phyloP scores from a whole-genome alignment of 805 yeast species.

The Sugiyamaella chiloensis region DNA sequence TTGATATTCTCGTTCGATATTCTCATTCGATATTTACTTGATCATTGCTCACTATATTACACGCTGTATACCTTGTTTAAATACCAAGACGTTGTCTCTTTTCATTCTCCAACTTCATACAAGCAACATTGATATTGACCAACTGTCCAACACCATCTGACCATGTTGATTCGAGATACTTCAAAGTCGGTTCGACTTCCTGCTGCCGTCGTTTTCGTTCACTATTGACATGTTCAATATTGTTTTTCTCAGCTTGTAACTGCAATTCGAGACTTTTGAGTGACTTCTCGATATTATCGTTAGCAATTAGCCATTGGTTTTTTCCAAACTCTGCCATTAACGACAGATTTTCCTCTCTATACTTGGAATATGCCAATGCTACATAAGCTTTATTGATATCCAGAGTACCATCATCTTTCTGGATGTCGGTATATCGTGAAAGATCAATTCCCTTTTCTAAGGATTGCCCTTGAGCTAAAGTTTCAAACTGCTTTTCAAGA shows the following conservation, averaged over 20 bases:
- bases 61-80: too few species aligned
- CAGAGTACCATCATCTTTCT: slow-evolving; percentile 20
- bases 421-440: slow-evolving; percentile 25
- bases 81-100: slow-evolving; percentile 10
- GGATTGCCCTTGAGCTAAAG: neutral
- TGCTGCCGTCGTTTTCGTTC: slow-evolving; percentile 21
- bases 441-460: slow-evolving; percentile 25
- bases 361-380: slow-evolving; percentile 28
- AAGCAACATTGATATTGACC: slow-evolving; percentile 24
- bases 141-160: slow-evolving; percentile 17
- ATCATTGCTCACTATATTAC: too few species aligned
- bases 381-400: slow-evolving; percentile 23
- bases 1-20: too few species aligned
- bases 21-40: too few species aligned
- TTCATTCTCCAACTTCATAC: slow-evolving; percentile 15
- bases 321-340: slow-evolving; percentile 27
- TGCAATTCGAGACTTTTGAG: slow-evolving; percentile 23
- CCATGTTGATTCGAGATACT: slow-evolving; percentile 26
- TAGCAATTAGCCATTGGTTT: slow-evolving; percentile 33
- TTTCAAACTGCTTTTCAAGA: slow-evolving; percentile 10
- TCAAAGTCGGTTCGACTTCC: slow-evolving; percentile 20
- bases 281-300: slow-evolving; percentile 28
- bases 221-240: slow-evolving; percentile 19
- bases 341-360: slow-evolving; percentile 29
- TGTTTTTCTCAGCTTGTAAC: slow-evolving; percentile 16